Percentiles rank a stretch among this genome's conserved stretches.
Conservation (phyloP, 257 asterid species). For the Nyctanthes arbortristis region DNA sequence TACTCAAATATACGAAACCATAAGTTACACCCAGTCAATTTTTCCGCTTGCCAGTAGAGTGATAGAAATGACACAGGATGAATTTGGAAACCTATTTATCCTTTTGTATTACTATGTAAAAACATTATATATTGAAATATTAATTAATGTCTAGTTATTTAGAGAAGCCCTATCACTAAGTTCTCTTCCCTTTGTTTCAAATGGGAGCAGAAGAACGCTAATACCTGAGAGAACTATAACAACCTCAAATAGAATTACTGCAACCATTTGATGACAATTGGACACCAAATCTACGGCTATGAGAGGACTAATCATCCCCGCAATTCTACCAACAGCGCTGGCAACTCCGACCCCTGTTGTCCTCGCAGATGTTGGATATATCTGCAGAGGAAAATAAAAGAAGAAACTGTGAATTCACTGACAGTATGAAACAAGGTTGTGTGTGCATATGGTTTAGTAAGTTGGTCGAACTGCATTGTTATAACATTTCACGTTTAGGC, state of each 20-base stretch:
- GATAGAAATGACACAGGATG: no score
- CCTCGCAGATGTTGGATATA: slow-evolving; percentile 82
- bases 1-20: no score
- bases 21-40: no score
- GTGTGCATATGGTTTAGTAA: no score
- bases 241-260: slow-evolving; percentile 55
- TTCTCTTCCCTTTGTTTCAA: slow-evolving; percentile 65
- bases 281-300: slow-evolving; percentile 73
- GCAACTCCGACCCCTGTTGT: slow-evolving; percentile 76
- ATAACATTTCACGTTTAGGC: no score
- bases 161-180: slow-evolving; percentile 38
- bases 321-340: slow-evolving; percentile 71
- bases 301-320: slow-evolving; percentile 77
- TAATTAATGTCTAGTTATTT: no score
- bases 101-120: no score
- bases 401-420: neutral
- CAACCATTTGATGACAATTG: slow-evolving; percentile 66
- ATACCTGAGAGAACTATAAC: slow-evolving; percentile 50
- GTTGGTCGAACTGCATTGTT: no score
- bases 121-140: no score
- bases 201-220: slow-evolving; percentile 54
- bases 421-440: no score
- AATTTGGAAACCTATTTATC: no score
- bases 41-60: no score
- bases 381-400: slow-evolving; percentile 30